Conservation (phyloP, 2,329 filamentous ascomycete species). For the Chaetomium sp. region DNA sequence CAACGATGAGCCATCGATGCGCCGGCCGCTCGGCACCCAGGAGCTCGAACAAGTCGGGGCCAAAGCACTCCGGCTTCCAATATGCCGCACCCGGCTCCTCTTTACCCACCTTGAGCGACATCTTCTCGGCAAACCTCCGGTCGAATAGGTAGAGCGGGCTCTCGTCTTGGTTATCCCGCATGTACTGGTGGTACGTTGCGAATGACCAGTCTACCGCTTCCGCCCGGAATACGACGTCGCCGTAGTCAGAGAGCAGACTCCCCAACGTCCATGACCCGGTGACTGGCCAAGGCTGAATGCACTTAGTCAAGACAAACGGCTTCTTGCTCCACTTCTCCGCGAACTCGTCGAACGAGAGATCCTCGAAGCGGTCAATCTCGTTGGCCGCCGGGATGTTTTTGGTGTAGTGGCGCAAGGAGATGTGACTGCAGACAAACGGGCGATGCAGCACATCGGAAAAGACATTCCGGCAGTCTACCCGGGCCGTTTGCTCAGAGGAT, state of each 20-base stretch:
- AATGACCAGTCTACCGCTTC: constrained; percentile 93
- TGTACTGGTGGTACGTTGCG: constrained; percentile 73
- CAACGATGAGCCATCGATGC: constrained; percentile 87
- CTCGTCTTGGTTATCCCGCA: constrained; percentile 73
- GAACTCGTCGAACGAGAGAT: constrained; percentile 69
- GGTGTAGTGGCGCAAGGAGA: constrained; percentile 59
- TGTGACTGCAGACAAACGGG: constrained; percentile 82
- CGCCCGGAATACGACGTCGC: constrained; percentile 67
- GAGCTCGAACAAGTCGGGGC: constrained; percentile 75
- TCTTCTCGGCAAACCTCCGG: constrained; percentile 78
- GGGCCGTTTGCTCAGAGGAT: constrained; percentile 41
- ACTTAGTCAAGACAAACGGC: constrained; percentile 81
- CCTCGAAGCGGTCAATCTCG: constrained; percentile 60
- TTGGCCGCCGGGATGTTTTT: constrained; percentile 67
- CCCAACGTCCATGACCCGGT: constrained; percentile 68
- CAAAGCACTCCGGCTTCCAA: constrained; percentile 78
- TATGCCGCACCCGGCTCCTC: constrained; percentile 50
- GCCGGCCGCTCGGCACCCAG: constrained; percentile 75
- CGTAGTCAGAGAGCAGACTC: constrained; percentile 58
- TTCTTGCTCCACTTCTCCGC: constrained; percentile 66
- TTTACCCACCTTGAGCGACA: constrained; percentile 59
- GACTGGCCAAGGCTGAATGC: constrained; percentile 75
- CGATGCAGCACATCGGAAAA: constrained; percentile 88
- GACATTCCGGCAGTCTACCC: constrained; percentile 66
- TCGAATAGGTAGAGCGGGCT: constrained; percentile 92